These are phyloP conservation scores for Penicillium expansum DNA, from an alignment of 2,329 filamentous ascomycete species.

Conservation along the genomic window DNA sequence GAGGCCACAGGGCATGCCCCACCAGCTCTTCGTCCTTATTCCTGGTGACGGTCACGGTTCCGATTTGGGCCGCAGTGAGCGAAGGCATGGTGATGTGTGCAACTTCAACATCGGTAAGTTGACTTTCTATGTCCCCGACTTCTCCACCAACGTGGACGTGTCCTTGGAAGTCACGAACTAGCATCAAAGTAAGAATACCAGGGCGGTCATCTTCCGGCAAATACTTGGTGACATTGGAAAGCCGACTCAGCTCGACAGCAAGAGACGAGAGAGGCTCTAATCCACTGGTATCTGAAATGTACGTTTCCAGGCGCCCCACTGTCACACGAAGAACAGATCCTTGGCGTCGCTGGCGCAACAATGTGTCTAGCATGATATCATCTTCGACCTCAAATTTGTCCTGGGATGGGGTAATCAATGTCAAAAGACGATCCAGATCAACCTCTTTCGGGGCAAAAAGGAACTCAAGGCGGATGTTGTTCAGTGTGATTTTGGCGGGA, in stretches of 20 bases:
- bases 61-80: constrained; percentile 73
- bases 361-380: constrained; percentile 90
- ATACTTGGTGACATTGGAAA: constrained; percentile 89
- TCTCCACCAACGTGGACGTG: constrained; percentile 64
- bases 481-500: constrained; percentile 61
- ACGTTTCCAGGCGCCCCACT: constrained; percentile 62
- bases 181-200: constrained; percentile 72
- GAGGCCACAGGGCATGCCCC: constrained; percentile 53
- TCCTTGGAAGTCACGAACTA: constrained; percentile 62
- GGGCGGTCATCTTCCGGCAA: constrained; percentile 93
- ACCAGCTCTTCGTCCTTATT: constrained; percentile 71
- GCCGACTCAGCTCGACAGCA: constrained; percentile 72
- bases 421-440: constrained; percentile 78
- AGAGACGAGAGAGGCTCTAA: constrained; percentile 68
- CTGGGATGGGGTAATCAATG: constrained; percentile 86
- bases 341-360: constrained; percentile 80
- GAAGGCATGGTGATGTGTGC: constrained; percentile 84
- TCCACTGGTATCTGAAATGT: constrained; percentile 62
- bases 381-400: constrained; percentile 86
- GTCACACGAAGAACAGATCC: constrained; percentile 75
- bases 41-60: constrained; percentile 59
- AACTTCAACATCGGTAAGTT: constrained; percentile 63
- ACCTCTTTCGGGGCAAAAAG: constrained; percentile 68
- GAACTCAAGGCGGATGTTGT: constrained; percentile 69
- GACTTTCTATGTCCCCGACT: constrained; percentile 63